These are phyloP conservation scores for Testicularia cyperi DNA, from an alignment of 1,284 basidiomycete genomes.

Conservation along the genomic window DNA sequence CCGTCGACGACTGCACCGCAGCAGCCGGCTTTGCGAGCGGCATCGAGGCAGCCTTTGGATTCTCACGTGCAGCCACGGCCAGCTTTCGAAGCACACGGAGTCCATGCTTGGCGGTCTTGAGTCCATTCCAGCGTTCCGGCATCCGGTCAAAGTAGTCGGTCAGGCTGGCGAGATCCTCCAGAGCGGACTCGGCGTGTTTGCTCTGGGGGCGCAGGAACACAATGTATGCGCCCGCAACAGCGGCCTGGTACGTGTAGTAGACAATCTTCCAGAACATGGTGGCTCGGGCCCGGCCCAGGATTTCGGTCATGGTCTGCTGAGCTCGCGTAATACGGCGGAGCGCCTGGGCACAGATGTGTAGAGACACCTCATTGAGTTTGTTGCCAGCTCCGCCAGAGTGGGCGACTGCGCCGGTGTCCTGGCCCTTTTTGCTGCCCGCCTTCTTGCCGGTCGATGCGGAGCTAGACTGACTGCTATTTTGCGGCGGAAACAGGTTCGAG, in stretches of 20 bases:
- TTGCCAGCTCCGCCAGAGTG: background rate
- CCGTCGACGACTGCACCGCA: background rate
- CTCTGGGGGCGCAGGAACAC: conserved; percentile 28
- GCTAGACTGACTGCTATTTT: no score
- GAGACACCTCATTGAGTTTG: conserved; percentile 15
- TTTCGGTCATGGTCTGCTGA: conserved; percentile 26
- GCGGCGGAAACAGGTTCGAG: conserved; percentile 14
- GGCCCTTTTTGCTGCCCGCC: background rate
- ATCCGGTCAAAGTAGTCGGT: conserved; percentile 29
- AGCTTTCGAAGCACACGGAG: conserved; percentile 31
- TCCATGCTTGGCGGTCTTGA: conserved; percentile 29
- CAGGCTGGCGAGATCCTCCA: conserved; percentile 26
- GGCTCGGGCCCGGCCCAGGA: conserved; percentile 14
- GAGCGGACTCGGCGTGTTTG: conserved; percentile 18
- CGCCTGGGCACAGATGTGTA: conserved; percentile 27
- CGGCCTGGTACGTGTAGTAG: conserved; percentile 34
- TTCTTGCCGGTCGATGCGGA: background rate
- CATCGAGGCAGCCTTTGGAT: conserved; percentile 23
- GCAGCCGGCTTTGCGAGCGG: conserved; percentile 1
- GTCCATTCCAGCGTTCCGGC: conserved; percentile 28
- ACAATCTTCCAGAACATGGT: conserved; percentile 40
- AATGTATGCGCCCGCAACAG: conserved; percentile 29
- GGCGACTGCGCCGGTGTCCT: background rate
- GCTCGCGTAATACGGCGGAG: conserved; percentile 24
- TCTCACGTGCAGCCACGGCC: conserved; percentile 25